Base-by-base conservation (phyloP, 1,284 basidiomycete species). In the Phaffia rhodozyma region DNA sequence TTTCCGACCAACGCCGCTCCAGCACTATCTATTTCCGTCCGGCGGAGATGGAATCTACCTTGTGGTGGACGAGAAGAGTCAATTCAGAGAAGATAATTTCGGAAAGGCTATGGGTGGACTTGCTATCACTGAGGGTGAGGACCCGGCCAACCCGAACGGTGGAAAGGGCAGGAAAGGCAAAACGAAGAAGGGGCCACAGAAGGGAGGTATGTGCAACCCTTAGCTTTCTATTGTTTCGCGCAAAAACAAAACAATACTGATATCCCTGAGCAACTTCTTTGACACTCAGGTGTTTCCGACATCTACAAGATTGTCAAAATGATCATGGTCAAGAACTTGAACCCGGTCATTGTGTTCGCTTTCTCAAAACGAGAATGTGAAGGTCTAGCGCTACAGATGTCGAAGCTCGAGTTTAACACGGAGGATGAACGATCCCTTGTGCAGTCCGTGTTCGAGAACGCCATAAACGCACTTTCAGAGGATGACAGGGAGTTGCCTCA, bases 321-420 rank as follows among this genome's bases (percentile, higher is more conserved):
- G 86, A 97, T 99, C 78, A 94, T 97, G 91, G 77, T 86, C 69
- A 94, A 96, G 77, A 93, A 93, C 75, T 96, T 91, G 78, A 96
- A 97, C 73, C 96, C 96, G 0, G 94, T 98, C 70, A 98, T 99
- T 72, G 87, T 98, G 61, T 99, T 99, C 75, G 90, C 96, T 5
- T 98, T 99, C 77, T 91, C 89, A 77, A 98, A 98, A 76, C 86
- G 94, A 62, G 94, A 98, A 78, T 98, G 96, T 75, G 96, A 99
- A 76, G 84, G 83, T 0, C 83, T 96, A 32, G 96, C 96, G 0
- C 79, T 97, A 68, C 86, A 85, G 55, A 85, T 97, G 82, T 87
- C 88, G 57, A 98, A 98, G 75, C 84, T 96, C 69, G 94, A 98
- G 73, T 93, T 97, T 81, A 99, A 94, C 74, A 84, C 85, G 4